Evolutionary conservation across 306 rosid species (phyloP).

Genomic region (Luffa acutangula): DNA sequence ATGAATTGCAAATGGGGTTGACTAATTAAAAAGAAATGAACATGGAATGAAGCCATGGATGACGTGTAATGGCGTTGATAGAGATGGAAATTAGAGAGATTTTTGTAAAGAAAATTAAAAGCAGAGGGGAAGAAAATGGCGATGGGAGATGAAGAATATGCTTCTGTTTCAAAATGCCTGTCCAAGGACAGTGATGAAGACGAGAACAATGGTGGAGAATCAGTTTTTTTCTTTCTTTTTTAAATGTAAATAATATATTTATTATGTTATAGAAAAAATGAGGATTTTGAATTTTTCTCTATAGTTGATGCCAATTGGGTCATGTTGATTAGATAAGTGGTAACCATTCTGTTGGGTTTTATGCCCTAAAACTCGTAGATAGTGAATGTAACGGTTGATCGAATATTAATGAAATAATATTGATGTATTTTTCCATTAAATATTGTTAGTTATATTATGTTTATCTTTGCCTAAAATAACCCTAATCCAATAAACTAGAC

Average conservation of each 20-base stretch:
- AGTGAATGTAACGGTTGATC: too few relatives aligned
- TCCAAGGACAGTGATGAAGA: too few relatives aligned
- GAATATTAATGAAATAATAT: too few relatives aligned
- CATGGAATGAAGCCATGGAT: background rate
- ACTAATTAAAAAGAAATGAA: background rate
- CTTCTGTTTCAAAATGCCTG: background rate
- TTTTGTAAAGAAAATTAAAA: background rate
- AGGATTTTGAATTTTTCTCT: background rate
- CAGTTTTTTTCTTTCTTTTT: background rate
- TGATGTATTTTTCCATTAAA: too few relatives aligned
- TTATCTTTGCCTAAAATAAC: too few relatives aligned
- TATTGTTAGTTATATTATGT: too few relatives aligned
- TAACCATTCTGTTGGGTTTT: too few relatives aligned
- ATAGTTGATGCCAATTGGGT: slow-evolving; percentile 2
- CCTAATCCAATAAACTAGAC: too few relatives aligned
- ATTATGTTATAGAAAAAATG: background rate
- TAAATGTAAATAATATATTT: too few relatives aligned
- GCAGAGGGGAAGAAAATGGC: too few relatives aligned
- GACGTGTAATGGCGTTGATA: slow-evolving; percentile 8
- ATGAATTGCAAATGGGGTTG: background rate
- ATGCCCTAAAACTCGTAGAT: too few relatives aligned
- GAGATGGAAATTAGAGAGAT: background rate
- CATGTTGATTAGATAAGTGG: background rate
- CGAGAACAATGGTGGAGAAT: slow-evolving; percentile 13
- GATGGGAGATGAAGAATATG: background rate